These are phyloP conservation scores for Trichoderma pleuroti DNA, from an alignment of 2,329 filamentous ascomycete species.

Conservation along the genomic window DNA sequence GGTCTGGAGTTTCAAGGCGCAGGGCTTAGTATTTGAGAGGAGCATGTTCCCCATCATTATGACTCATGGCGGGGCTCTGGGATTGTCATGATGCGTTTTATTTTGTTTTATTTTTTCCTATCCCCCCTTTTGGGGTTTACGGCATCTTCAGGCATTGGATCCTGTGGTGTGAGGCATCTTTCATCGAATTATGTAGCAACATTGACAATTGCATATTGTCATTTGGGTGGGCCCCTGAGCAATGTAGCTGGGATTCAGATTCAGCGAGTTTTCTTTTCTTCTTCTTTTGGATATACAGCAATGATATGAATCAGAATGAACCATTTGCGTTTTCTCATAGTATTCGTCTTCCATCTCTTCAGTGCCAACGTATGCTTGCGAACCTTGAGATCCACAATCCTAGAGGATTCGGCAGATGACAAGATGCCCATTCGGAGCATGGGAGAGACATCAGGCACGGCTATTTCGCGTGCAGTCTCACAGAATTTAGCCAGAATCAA, in stretches of 20 bases:
- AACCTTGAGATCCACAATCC: neutral
- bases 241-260: neutral
- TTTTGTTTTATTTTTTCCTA: neutral
- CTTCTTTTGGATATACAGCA: neutral
- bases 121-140: neutral
- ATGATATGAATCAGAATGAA: slow-evolving; percentile 5
- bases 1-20: neutral
- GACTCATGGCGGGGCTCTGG: neutral
- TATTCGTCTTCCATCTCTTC: neutral
- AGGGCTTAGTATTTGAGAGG: neutral
- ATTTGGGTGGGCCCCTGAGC: neutral
- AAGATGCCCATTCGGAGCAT: neutral
- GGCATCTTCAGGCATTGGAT: neutral
- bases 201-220: neutral
- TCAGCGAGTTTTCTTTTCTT: neutral
- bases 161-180: neutral
- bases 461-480: neutral
- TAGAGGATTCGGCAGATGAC: neutral
- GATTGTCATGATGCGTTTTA: neutral
- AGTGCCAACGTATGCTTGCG: neutral
- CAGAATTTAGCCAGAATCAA: neutral
- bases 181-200: neutral
- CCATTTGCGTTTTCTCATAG: neutral
- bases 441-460: neutral
- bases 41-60: neutral